Base-by-base conservation (phyloP, 225 moss, liverwort and hornwort genomes). In the Polytrichum commune region DNA sequence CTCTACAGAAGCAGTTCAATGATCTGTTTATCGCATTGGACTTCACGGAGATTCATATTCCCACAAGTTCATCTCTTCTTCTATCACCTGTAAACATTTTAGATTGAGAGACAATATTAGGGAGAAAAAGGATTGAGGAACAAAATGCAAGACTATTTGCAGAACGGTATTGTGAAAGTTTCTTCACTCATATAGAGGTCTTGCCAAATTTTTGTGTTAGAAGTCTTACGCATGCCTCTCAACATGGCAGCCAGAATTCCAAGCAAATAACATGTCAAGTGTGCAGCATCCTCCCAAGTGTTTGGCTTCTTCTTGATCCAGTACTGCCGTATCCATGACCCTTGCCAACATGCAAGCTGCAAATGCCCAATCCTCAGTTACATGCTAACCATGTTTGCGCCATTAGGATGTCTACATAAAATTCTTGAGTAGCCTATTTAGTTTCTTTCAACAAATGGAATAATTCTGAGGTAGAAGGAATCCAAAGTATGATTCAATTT, bases 201-300 rank as follows among this genome's bases (percentile, higher is more conserved):
- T 38, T 38, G 9, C 38, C 38, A 10, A 38, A 38, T 10, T 0
- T 6, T 2, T 10, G 38, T 38, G 38, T 38, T 38, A 2, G 10
- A 10, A 3, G 8, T 33, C 95, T 76, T 74, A 92, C 95, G 85
- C 83, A 83, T 81, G 73, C 84, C 82, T 66, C 69, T 86, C 96
- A 95, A 95, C 74, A 79, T 87, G 66, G 82, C 66, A 16, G 61
- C 58, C 64, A 88, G 69, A 23, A 90, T 80, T 54, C 81, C 75
- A 53, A 93, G 90, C 65, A 76, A 70, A 57, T 79, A 80, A 69
- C 72, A 79, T 29, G 95, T 93, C 73, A 95, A 25, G 76, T 91
- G 89, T 54, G 93, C 88, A 78, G 91, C 92, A 91, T 98, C 95
- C 69, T 90, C 90, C 98, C 90, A 90, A 67, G 89, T 63, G 75